Conservation (phyloP, 495 filamentous ascomycete genomes). For the Penicillium lividum region DNA sequence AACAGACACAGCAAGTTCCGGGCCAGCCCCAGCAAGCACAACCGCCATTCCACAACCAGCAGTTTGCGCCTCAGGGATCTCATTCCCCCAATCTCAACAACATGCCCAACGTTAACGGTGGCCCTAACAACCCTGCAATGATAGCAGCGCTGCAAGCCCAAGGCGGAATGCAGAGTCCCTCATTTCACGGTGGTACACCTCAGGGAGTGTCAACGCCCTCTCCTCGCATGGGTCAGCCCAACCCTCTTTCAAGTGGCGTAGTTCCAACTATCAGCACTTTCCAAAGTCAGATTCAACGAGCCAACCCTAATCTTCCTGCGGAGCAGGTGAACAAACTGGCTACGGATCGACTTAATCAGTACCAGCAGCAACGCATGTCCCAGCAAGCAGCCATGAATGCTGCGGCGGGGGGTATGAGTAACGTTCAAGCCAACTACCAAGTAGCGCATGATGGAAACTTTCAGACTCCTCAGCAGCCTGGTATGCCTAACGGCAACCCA, state of each 20-base stretch:
- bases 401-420: constrained; percentile 55
- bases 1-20: constrained; percentile 52
- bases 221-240: constrained; percentile 53
- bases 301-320: constrained; percentile 55
- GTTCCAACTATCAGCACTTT: constrained; percentile 55
- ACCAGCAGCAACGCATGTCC: constrained; percentile 54
- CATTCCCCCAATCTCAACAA: constrained; percentile 45
- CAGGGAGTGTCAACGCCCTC: constrained; percentile 52
- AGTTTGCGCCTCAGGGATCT: constrained; percentile 45
- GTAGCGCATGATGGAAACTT: constrained; percentile 44
- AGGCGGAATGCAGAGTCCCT: constrained; percentile 51
- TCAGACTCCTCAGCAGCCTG: constrained; percentile 34
- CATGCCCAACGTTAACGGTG: constrained; percentile 50
- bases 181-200: constrained; percentile 45
- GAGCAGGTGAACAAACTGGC: constrained; percentile 63
- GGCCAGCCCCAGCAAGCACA: constrained; percentile 40
- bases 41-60: constrained; percentile 44
- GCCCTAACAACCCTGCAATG: constrained; percentile 55
- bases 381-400: constrained; percentile 65
- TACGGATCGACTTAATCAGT: constrained; percentile 57
- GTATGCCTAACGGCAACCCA: constrained; percentile 34
- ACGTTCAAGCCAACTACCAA: constrained; percentile 43
- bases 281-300: constrained; percentile 51
- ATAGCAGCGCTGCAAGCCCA: constrained; percentile 53
- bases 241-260: constrained; percentile 54